Evolutionary conservation across 164 flowering plant genomes (phyloP).

Genomic region (Pachysandra terminalis): DNA sequence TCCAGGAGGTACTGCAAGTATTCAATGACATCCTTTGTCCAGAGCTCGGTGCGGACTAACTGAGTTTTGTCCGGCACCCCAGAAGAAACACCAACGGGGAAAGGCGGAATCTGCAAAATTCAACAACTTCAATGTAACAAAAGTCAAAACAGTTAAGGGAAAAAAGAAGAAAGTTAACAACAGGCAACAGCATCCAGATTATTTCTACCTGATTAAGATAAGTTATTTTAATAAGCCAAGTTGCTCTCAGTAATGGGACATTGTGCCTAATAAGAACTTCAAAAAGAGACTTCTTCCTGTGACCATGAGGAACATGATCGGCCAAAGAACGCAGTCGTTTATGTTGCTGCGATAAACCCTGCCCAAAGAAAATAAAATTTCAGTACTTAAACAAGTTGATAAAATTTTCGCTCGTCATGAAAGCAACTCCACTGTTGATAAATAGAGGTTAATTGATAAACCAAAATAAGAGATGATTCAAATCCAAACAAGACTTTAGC

Average conservation of each 20-base stretch:
- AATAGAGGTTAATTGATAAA: no score
- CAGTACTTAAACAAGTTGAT: neutral
- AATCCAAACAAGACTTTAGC: no score
- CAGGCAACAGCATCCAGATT: neutral
- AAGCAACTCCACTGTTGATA: neutral
- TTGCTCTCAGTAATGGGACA: conserved; percentile 90
- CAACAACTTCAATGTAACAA: conserved; percentile 14
- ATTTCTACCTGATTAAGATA: conserved; percentile 54
- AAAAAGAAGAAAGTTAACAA: neutral
- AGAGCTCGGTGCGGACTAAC: conserved; percentile 70
- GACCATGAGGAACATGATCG: conserved; percentile 93
- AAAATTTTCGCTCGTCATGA: no score
- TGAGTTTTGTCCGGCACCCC: conserved; percentile 69
- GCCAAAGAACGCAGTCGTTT: conserved; percentile 80
- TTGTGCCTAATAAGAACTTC: conserved; percentile 91
- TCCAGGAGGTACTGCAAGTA: conserved; percentile 80
- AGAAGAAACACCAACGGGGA: conserved; percentile 51
- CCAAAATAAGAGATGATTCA: no score
- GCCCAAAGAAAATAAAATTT: conserved; percentile 11
- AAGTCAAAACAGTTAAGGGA: conserved; percentile 3
- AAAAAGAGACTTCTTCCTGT: conserved; percentile 63
- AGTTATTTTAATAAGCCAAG: conserved; percentile 96
- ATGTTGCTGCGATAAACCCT: conserved; percentile 93
- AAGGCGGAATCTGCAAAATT: conserved; percentile 67
- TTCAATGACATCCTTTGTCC: conserved; percentile 95